Evolutionary conservation across 805 yeast genomes (phyloP), one percentile per base, ranked within the genome.

Genomic region (Suhomyces faveliae): DNA sequence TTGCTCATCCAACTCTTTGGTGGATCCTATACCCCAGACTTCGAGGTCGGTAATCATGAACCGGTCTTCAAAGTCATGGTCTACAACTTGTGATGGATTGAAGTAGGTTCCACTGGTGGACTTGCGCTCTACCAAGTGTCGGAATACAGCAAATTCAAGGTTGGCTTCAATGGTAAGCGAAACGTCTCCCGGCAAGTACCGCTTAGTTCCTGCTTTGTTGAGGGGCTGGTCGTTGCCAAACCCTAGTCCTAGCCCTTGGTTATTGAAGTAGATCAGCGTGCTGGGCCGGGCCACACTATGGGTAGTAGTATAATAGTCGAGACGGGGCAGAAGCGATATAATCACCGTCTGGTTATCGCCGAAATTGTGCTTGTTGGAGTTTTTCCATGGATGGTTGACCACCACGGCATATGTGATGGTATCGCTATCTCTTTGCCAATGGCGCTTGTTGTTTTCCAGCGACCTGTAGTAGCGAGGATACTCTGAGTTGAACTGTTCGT

Each of bases 21-120:
- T 81, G 6, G 88, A 81, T 1, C 97, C 98, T 48, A 89, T 79
- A 0, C 98, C 98, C 91, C 94, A 87, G 0, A 90, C 96, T 61
- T 91, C 97, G 21, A 91, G 68, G 53, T 86, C 91, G 4, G 83
- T 80, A 6, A 92, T 79, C 46, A 76, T 61, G 57, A 92, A 81
- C 43, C 89, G 69, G 50, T 85, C 83, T 61, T 92, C 97, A 57
- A 72, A 86, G 54, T 64, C 67, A 54, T 53, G 54, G 2, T 42
- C 37, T 54, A 51, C 2, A 20, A 30, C 40, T 62, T 67, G 1
- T 0, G 72, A 65, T 13, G 46, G 51, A 10, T 60, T 44, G 55
- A 70, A 71, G 49, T 53, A 68, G 5, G 58, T 50, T 11, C 59
- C 42, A 2, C 53, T 33, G 35, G 53, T 58, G 29, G 64, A 51